Evolutionary conservation across 805 yeast genomes (phyloP), one percentile per base, ranked within the genome.

Genomic region (Kazachstania africana): DNA sequence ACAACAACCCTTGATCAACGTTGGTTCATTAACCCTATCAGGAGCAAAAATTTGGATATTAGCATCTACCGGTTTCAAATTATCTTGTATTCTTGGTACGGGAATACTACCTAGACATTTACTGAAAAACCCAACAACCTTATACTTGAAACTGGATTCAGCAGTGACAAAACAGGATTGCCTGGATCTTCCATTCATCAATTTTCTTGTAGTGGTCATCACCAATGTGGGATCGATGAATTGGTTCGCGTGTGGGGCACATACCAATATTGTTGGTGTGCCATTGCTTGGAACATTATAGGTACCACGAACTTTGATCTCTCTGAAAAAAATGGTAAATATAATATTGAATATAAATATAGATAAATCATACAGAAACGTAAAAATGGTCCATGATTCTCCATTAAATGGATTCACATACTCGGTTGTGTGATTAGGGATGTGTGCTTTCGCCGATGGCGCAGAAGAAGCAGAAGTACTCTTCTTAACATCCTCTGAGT

Each of bases 71-170:
- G 62, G 52, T 21, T 53, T 58, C 46, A 88, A 66, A 48, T 74
- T 75, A 54, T 88, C 98, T 55, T 91, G 97, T 4, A 93, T 81
- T 41, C 98, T 66, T 6, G 78, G 77, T 2, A 91, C 97, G 0
- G 95, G 95, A 36, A 88, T 87, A 3, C 94, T 69, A 48, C 75
- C 66, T 39, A 82, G 80, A 26, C 74, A 63, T 33, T 75, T 62
- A 5, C 95, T 75, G 41, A 88, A 63, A n/a, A 69, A 49, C 3
- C 95, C 95, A 37, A 88, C 75, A 34, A 82, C 63, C 27, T 59
- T 62, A 27, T 69, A 67, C 31, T 68, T 60, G 50, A 78, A 70
- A 12, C 94, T 78, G 17, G 68, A 66, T 27, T 78, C 93, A 6
- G 97, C 97, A 37, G 85, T 79, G 38, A 87, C 67, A 45, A 84